These are phyloP conservation scores for Dendryphion nanum DNA, from an alignment of 2,329 filamentous ascomycete genomes.

Conservation along the genomic window DNA sequence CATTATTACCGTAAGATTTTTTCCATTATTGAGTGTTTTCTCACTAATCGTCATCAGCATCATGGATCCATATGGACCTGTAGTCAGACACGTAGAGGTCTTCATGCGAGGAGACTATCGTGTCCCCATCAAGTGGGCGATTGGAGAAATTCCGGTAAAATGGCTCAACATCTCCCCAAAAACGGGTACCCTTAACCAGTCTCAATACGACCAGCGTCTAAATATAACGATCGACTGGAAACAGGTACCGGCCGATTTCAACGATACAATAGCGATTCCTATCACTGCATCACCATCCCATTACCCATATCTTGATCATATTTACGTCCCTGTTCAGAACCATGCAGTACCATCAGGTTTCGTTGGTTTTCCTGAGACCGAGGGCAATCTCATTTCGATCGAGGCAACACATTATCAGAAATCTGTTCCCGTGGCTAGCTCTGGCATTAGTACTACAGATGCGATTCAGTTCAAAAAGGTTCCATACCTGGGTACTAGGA, in stretches of 20 bases:
- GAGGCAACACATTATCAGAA: slow-evolving; percentile 16
- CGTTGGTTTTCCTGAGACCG: slow-evolving; percentile 15
- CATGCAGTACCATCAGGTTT: slow-evolving; percentile 9
- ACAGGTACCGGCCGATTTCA: slow-evolving; percentile 9
- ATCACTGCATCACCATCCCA: slow-evolving; percentile 13
- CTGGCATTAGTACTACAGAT: neutral
- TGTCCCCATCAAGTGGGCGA: slow-evolving; percentile 13
- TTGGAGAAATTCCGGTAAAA: slow-evolving; percentile 13
- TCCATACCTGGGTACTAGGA: slow-evolving; percentile 14
- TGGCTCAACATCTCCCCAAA: slow-evolving; percentile 15
- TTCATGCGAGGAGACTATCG: slow-evolving; percentile 19
- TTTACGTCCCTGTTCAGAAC: slow-evolving; percentile 15
- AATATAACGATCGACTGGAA: slow-evolving; percentile 17
- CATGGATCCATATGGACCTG: slow-evolving; percentile 18
- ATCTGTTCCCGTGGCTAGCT: slow-evolving; percentile 2
- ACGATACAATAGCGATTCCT: slow-evolving; percentile 10
- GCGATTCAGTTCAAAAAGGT: slow-evolving; percentile 11
- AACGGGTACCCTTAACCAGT: slow-evolving; percentile 9
- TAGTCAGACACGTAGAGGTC: slow-evolving; percentile 10
- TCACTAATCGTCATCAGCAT: no score
- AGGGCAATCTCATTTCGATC: slow-evolving; percentile 13
- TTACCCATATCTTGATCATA: slow-evolving; percentile 15
- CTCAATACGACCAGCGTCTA: slow-evolving; percentile 14
- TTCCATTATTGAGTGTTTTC: no score
- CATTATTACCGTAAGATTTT: no score